Evolutionary conservation across 257 asterid species (phyloP).

Genomic region (Solanum sitiens): DNA sequence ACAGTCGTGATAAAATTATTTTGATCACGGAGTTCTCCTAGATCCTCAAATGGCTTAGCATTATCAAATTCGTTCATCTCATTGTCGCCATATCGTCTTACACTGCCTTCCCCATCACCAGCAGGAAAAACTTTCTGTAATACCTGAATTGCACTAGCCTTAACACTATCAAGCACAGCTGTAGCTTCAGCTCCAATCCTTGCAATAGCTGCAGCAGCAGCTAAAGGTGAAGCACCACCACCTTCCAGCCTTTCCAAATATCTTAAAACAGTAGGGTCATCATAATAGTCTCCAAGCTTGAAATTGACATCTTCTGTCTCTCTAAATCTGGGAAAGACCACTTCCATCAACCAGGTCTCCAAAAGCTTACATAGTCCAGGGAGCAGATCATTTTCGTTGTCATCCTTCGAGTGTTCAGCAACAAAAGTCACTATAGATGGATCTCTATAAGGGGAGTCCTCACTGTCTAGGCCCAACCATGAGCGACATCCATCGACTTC

Average conservation of each 20-base stretch:
- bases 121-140: constrained; percentile 78
- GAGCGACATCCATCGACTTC: constrained; percentile 84
- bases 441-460: constrained; percentile 71
- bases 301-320: constrained; percentile 61
- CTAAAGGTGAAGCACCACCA: constrained; percentile 84
- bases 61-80: background rate
- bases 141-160: constrained; percentile 76
- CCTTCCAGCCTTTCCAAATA: constrained; percentile 87
- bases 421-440: constrained; percentile 72
- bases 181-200: constrained; percentile 92
- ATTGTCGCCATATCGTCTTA: constrained; percentile 17
- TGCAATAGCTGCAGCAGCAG: constrained; percentile 96
- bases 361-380: constrained; percentile 91
- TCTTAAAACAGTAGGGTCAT: constrained; percentile 88
- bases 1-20: constrained; percentile 17
- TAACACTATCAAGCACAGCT: constrained; percentile 91
- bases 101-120: constrained; percentile 37
- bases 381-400: constrained; percentile 69
- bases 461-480: constrained; percentile 87
- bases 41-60: constrained; percentile 11
- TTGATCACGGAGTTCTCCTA: constrained; percentile 14
- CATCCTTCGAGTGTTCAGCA: constrained; percentile 66
- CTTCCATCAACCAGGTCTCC: constrained; percentile 97
- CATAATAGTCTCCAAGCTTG: constrained; percentile 95
- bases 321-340: constrained; percentile 90